Conservation (phyloP, 1,139 yeast species). For the Magnusiomyces paraingens region DNA sequence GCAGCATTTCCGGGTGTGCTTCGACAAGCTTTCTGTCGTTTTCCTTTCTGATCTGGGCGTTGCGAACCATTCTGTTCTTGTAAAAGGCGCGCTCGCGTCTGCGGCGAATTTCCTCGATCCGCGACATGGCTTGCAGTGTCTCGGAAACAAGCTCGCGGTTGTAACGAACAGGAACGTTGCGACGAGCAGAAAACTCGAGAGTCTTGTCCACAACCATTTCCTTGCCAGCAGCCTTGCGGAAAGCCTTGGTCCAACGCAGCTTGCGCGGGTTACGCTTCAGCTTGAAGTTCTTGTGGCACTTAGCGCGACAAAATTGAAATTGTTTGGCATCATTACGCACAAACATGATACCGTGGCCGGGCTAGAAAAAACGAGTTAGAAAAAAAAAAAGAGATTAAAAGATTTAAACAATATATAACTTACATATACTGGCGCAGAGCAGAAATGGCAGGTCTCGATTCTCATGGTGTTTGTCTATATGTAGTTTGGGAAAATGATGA, state of each 20-base stretch:
- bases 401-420: conserved; percentile 10
- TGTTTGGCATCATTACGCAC: conserved; percentile 98
- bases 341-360: conserved; percentile 96
- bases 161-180: conserved; percentile 96
- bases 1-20: conserved; percentile 78
- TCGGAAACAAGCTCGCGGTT: conserved; percentile 94
- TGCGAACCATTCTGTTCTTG: conserved; percentile 99
- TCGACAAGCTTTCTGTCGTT: conserved; percentile 86
- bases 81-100: conserved; percentile 98
- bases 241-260: conserved; percentile 97
- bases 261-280: conserved; percentile 99
- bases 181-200: conserved; percentile 90
- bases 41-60: conserved; percentile 77
- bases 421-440: conserved; percentile 86
- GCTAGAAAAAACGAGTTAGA: conserved; percentile 32
- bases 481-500: not conserved
- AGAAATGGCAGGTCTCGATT: conserved; percentile 90
- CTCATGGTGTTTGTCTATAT: conserved; percentile 52
- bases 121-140: conserved; percentile 89
- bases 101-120: conserved; percentile 92
- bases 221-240: conserved; percentile 98
- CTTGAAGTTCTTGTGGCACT: conserved; percentile 95
- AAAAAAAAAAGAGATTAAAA: not conserved
- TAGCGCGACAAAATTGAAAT: conserved; percentile 94
- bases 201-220: conserved; percentile 97